Percentiles rank a stretch among this genome's conserved stretches.
Evolutionary conservation across 352 stramenopile species (phyloP).

Genomic region (Blastocystis sp.): DNA sequence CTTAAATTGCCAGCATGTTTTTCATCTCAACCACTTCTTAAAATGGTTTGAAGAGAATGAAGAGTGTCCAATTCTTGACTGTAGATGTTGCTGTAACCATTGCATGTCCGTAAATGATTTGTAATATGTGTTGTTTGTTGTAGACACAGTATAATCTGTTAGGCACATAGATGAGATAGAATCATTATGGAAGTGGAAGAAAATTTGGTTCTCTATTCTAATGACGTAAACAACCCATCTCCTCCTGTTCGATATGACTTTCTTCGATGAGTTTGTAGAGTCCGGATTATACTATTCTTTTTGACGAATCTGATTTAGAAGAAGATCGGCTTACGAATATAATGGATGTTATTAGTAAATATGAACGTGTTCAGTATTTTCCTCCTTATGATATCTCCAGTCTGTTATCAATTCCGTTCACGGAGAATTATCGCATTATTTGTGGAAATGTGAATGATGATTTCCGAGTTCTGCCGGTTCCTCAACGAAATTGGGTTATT

Average conservation of each 20-base stretch:
- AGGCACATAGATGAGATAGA: background rate
- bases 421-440: background rate
- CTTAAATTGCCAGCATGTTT: conserved; percentile 24
- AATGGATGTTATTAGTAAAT: background rate
- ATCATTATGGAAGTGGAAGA: background rate
- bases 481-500: background rate
- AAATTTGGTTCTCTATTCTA: too few species aligned
- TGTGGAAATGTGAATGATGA: background rate
- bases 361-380: background rate
- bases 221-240: too few species aligned
- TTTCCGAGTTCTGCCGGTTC: background rate
- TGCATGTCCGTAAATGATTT: background rate
- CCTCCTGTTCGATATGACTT: too few species aligned
- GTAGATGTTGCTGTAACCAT: conserved; percentile 49
- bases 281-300: background rate
- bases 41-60: conserved; percentile 48
- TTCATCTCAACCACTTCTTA: conserved; percentile 13
- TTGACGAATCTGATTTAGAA: background rate
- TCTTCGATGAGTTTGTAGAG: background rate
- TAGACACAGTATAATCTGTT: background rate
- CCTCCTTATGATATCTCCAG: background rate
- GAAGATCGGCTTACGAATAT: background rate
- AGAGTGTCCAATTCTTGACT: conserved; percentile 10
- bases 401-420: background rate
- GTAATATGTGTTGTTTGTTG: conserved; percentile 12